Conservation (phyloP, 352 stramenopile genomes). For the Aphanomyces astaci region DNA sequence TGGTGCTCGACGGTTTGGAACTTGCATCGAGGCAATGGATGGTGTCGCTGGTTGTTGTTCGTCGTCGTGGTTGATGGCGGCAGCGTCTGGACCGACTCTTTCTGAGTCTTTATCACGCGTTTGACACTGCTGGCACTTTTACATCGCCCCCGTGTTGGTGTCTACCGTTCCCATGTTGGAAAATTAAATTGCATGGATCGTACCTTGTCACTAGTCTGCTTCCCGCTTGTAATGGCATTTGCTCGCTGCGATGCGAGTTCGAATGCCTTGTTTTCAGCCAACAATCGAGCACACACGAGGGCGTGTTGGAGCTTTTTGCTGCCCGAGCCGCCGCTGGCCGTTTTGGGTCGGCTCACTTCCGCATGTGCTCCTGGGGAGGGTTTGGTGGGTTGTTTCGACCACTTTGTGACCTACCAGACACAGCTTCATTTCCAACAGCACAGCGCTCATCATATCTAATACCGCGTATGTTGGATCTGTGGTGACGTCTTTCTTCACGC, state of each 20-base stretch:
- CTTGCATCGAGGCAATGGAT: not conserved
- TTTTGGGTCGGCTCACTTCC: not conserved
- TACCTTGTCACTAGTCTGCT: not conserved
- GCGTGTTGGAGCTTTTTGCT: constrained; percentile 22
- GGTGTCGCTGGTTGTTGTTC: not conserved
- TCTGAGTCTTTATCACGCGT: not conserved
- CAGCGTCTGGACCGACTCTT: not conserved
- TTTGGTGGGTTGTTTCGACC: not conserved
- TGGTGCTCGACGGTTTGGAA: not conserved
- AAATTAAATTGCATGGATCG: not conserved
- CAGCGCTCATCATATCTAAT: not conserved
- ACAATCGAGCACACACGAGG: constrained; percentile 9
- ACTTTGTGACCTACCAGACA: not conserved
- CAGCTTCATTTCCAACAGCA: not conserved
- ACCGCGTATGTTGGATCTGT: not conserved
- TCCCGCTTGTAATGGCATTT: not conserved
- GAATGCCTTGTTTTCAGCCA: constrained; percentile 15
- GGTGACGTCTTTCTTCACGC: not conserved
- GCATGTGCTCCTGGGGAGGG: not conserved
- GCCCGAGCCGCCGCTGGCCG: not conserved
- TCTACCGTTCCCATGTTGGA: not conserved
- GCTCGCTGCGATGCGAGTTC: constrained; percentile 2
- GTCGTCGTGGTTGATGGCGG: not conserved
- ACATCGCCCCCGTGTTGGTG: not conserved
- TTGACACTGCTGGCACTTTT: constrained; percentile 5